Conservation (phyloP, 257 asterid species). For the Rehmannia glutinosa region DNA sequence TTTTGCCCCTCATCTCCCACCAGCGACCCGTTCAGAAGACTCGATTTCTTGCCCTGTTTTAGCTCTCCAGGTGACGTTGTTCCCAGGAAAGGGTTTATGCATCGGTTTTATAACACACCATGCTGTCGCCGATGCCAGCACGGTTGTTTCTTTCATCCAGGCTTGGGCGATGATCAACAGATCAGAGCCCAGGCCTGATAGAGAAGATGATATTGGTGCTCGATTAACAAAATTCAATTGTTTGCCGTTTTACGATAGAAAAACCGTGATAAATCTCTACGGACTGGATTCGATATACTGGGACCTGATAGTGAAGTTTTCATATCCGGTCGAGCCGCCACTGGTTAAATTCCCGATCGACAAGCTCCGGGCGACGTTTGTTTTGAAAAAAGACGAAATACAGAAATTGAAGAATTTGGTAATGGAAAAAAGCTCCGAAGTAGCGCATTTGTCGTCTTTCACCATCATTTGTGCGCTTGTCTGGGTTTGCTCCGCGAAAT, state of each 20-base stretch:
- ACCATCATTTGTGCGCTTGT: conserved; percentile 16
- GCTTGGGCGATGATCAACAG: conserved; percentile 18
- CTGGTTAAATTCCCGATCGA: not conserved
- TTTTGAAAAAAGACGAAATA: conserved; percentile 8
- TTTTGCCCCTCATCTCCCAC: not conserved
- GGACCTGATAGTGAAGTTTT: not conserved
- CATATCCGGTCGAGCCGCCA: not conserved
- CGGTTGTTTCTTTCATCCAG: not conserved
- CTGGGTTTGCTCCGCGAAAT: conserved; percentile 28
- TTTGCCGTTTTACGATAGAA: conserved; percentile 24
- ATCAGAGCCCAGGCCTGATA: not conserved
- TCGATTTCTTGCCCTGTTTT: not conserved
- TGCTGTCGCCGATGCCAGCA: conserved; percentile 24
- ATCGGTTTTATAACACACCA: conserved; percentile 27
- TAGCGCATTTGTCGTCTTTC: too few relatives aligned
- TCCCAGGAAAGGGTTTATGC: conserved; percentile 26
- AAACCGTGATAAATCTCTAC: not conserved
- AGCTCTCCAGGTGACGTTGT: conserved; percentile 30
- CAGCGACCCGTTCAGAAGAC: not conserved
- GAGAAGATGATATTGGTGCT: not conserved
- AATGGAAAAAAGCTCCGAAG: not conserved
- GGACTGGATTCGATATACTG: conserved; percentile 4
- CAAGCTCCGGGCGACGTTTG: conserved; percentile 23
- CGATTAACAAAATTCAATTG: not conserved
- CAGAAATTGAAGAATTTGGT: conserved; percentile 14